Base-by-base conservation (phyloP, 2,329 filamentous ascomycete genomes). In the Aspergillus eucalypticola region DNA sequence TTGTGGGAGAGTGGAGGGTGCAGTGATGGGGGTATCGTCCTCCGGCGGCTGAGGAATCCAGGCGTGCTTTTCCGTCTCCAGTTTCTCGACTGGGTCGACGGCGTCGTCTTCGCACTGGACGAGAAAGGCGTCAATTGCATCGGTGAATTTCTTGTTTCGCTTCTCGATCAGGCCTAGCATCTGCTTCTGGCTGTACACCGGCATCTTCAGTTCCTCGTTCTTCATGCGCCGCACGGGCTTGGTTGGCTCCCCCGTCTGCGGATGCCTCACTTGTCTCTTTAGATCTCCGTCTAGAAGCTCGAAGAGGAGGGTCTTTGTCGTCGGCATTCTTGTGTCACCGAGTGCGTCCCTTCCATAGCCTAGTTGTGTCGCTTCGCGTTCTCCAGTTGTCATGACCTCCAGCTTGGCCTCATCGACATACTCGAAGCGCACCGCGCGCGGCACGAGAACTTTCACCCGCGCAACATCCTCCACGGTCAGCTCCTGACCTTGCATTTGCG, bases 221-320 rank as follows among this genome's bases (percentile, higher is more conserved):
- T 86, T 84, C 64, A 92, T 80, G 69, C 86, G 90, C 59, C 87
- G 84, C 11, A 82, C 86, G 0, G 89, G 84, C 57, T 88, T 89
- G 0, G 83, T 86, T 0, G 88, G 83, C 73, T 93, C 87, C 1
- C 90, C 90, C 0, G 89, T 91, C 73, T 90, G 90, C 56, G 86
- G 84, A 72, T 89, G 80, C 56, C 83, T 80, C 0, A 92, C 89
- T 71, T 96, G 88, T 42, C 90, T 84, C 78, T 93, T 97, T 66
- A 98, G 76, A 72, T 97, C 94, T 0, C 90, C 93, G 73, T 98
- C 95, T 17, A 96, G 78, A 67, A 96, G 98, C 73, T 98, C 95
- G 69, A 99, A 96, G 38, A 94, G 85, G 23, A 99, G 77, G 15
- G 96, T 89, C 54, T 83, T 83, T 2, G 54, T 54, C 38, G 80